Evolutionary conservation across 2,329 filamentous ascomycete genomes (phyloP), one percentile per base, ranked within the genome.

Genomic region (Neophaeococcomyces mojaviensis): DNA sequence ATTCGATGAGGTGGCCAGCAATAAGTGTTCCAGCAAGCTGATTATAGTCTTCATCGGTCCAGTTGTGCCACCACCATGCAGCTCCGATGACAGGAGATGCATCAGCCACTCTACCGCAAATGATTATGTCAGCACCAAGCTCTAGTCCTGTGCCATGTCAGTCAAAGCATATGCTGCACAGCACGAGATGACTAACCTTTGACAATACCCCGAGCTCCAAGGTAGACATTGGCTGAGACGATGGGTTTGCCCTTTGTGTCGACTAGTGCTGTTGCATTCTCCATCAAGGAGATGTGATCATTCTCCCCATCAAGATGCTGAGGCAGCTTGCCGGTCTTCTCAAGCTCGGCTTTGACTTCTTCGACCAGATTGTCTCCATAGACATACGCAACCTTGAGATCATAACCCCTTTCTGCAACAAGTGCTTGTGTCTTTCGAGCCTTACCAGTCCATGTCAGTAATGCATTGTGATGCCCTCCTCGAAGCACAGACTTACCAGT

Each of bases 41-140:
- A 48, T 79, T 68, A 16, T 69, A 75, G 19, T 71, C 65, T 0
- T 62, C 65, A 13, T 70, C 65, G 0, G 51, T 49, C 77, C 76
- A 81, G 1, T 64, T 61, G 44, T 79, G 68, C 70, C 75, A 80
- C 62, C 68, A 79, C 55, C 70, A 71, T 0, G 76, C 76, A 0
- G 74, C 73, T 0, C 71, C 77, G 47, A 79, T 77, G 0, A 77
- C 73, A 0, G 73, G 74, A 2, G 68, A 70, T 0, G 73, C 72
- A 51, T 74, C 72, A 0, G 70, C 65, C 1, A 70, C 70, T 3
- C 72, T 64, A 0, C 72, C 72, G 44, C 71, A 74, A 2, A 75
- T 65, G 38, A 76, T 62, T 18, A 76, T 71, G 15, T 72, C 65
- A 1, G 71, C 72, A 0, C 70, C 70, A 0, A 54, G 55, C 3